Evolutionary conservation across 2,329 filamentous ascomycete genomes (phyloP).

Genomic region (Cladosporium sphaerospermum): DNA sequence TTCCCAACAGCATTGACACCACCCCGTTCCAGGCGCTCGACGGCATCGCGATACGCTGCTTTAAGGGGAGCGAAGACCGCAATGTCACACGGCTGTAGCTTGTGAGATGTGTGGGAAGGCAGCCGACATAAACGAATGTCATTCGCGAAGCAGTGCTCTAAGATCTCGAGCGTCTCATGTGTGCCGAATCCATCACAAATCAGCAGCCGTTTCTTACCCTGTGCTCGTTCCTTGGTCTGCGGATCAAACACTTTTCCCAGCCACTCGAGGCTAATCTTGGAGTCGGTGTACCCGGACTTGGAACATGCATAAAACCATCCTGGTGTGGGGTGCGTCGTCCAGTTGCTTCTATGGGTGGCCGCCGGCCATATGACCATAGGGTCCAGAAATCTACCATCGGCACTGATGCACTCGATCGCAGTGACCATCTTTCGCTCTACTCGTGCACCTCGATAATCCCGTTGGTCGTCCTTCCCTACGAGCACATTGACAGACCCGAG

Average conservation of each 20-base stretch:
- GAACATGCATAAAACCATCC: slow-evolving; percentile 19
- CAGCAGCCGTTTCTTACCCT: slow-evolving; percentile 28
- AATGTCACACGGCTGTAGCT: slow-evolving; percentile 26
- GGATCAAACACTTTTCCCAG: slow-evolving; percentile 32
- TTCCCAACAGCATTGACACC: slow-evolving; percentile 12
- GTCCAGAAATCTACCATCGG: slow-evolving; percentile 22
- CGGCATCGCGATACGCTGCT: slow-evolving; percentile 14
- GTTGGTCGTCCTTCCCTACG: slow-evolving; percentile 23
- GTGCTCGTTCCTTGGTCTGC: slow-evolving; percentile 27
- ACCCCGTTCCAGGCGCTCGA: slow-evolving; percentile 11
- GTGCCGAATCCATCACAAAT: slow-evolving; percentile 33
- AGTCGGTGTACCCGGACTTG: slow-evolving; percentile 22
- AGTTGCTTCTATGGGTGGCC: slow-evolving; percentile 24
- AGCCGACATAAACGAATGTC: slow-evolving; percentile 29
- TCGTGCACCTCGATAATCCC: slow-evolving; percentile 21
- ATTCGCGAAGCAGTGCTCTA: slow-evolving; percentile 28
- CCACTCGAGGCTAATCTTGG: slow-evolving; percentile 32
- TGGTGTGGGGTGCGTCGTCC: slow-evolving; percentile 23
- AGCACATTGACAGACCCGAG: slow-evolving; percentile 29
- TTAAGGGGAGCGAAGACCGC: slow-evolving; percentile 12
- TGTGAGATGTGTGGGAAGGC: slow-evolving; percentile 25
- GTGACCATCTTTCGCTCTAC: slow-evolving; percentile 24
- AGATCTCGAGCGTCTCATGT: slow-evolving; percentile 29
- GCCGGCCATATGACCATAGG: slow-evolving; percentile 27
- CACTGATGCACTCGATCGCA: slow-evolving; percentile 24